Evolutionary conservation across 2,329 filamentous ascomycete genomes (phyloP).

Genomic region (Aureobasidium pullulans): DNA sequence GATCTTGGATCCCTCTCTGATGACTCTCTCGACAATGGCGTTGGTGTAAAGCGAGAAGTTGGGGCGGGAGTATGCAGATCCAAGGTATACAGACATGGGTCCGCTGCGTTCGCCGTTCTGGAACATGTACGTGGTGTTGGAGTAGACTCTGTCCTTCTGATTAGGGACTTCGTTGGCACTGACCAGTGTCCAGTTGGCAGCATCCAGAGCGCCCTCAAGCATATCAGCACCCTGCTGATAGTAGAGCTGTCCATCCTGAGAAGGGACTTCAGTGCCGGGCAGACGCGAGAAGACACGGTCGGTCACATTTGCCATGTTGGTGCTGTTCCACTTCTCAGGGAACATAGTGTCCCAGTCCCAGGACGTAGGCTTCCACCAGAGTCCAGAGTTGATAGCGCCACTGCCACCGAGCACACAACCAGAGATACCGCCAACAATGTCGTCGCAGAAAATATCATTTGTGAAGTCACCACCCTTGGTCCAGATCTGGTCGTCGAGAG

Average conservation of each 20-base stretch:
- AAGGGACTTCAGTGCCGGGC: constrained; percentile 32
- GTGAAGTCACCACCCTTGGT: constrained; percentile 10
- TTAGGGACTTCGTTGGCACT: constrained; percentile 40
- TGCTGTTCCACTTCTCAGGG: constrained; percentile 45
- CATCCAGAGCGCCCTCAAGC: constrained; percentile 41
- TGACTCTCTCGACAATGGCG: constrained; percentile 37
- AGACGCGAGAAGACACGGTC: constrained; percentile 38
- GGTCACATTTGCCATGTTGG: constrained; percentile 41
- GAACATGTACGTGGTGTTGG: constrained; percentile 43
- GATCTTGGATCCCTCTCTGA: constrained; percentile 34
- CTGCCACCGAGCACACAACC: constrained; percentile 47
- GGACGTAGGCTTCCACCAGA: constrained; percentile 47
- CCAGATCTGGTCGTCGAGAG: constrained; percentile 10
- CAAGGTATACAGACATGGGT: constrained; percentile 44
- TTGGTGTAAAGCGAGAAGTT: constrained; percentile 42
- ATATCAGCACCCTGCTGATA: constrained; percentile 9
- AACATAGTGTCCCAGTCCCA: constrained; percentile 47
- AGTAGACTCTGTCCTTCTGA: constrained; percentile 43
- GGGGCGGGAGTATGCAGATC: constrained; percentile 33
- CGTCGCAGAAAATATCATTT: constrained; percentile 9
- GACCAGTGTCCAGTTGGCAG: constrained; percentile 41
- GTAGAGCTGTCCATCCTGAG: constrained; percentile 23
- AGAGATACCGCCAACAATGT: constrained; percentile 9
- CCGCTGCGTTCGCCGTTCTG: constrained; percentile 44
- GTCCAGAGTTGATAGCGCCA: constrained; percentile 48